Percentiles rank a stretch among this genome's conserved stretches.
These are phyloP conservation scores for Mycena latifolia DNA, from an alignment of 768 basidiomycete species.

Conservation along the genomic window DNA sequence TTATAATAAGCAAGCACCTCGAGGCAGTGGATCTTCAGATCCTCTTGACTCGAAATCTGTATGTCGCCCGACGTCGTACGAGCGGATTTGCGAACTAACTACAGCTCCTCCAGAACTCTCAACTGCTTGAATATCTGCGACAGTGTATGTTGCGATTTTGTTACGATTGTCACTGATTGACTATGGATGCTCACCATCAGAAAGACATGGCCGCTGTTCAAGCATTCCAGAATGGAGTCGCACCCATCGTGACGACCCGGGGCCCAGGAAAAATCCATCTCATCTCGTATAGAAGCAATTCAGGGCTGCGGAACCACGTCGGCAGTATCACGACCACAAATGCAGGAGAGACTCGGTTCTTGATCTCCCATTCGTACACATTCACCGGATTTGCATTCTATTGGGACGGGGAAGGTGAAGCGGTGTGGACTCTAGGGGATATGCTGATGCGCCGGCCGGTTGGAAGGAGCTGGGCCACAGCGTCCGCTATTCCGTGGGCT, in stretches of 20 bases:
- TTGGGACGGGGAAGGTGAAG: conserved; percentile 7
- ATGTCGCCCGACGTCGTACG: no score
- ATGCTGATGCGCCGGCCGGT: background rate
- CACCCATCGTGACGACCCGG: background rate
- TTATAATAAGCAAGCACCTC: no score
- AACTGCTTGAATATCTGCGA: no score
- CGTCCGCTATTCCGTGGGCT: background rate
- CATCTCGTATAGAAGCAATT: conserved; percentile 14
- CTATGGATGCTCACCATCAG: background rate
- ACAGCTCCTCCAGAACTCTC: no score
- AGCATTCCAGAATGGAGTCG: background rate
- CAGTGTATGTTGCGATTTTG: no score
- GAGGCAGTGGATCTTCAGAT: no score
- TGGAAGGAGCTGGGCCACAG: background rate
- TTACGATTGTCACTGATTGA: no score
- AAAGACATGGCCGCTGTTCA: background rate
- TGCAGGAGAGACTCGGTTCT: conserved; percentile 11
- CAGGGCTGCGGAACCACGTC: conserved; percentile 4
- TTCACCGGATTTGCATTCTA: conserved; percentile 11
- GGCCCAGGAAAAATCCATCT: conserved; percentile 13
- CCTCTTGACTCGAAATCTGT: no score
- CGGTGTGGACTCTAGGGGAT: conserved; percentile 1
- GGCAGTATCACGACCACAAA: conserved; percentile 11
- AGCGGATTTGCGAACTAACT: no score
- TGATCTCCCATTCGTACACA: conserved; percentile 16